A percentile compares a stretch with the other conserved stretches of the same genome.
Conservation (phyloP, 768 basidiomycete genomes). For the Amylocystis lapponica region DNA sequence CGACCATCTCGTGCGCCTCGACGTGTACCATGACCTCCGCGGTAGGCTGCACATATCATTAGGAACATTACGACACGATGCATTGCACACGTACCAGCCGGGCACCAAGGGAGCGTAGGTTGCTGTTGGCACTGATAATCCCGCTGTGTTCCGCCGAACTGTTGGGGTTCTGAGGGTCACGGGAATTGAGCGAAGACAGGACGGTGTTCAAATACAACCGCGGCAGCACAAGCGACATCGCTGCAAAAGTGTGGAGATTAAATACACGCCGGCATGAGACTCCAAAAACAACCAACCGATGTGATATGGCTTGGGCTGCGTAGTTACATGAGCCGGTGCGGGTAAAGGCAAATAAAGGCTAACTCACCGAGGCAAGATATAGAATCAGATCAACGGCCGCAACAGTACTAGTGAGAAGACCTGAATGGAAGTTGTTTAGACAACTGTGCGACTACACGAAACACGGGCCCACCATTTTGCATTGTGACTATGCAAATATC, state of each 20-base stretch:
- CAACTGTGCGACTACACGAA: neutral
- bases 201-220: neutral
- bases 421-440: neutral
- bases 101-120: neutral
- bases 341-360: too few relatives aligned
- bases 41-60: neutral
- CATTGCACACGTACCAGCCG: neutral
- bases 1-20: neutral
- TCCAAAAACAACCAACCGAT: neutral
- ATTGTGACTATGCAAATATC: neutral
- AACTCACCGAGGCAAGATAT: neutral
- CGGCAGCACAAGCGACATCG: neutral
- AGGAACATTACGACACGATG: too few relatives aligned
- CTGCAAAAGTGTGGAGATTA: neutral
- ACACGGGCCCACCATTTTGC: neutral
- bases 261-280: neutral
- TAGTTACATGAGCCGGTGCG: neutral
- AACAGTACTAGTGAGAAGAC: neutral
- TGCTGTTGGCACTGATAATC: too few relatives aligned
- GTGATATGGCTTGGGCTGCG: neutral
- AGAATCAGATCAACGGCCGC: neutral
- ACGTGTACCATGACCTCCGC: constrained; percentile 1
- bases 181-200: neutral
- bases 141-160: too few relatives aligned
- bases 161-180: neutral